Evolutionary conservation across 441 rosid genomes (phyloP).

Genomic region (Kokia cookei): DNA sequence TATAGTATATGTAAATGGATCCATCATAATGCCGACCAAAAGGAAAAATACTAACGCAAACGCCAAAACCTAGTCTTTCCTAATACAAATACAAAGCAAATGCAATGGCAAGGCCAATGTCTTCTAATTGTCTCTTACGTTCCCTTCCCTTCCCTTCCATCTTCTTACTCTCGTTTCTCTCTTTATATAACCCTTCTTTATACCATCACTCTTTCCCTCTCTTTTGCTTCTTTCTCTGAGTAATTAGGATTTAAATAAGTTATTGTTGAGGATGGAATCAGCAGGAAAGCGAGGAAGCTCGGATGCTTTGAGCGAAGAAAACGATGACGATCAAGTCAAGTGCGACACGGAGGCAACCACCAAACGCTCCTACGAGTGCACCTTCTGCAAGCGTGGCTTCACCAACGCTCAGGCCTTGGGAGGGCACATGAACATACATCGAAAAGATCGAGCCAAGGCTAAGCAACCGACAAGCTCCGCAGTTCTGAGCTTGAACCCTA

Average conservation of each 20-base stretch:
- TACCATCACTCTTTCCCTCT: not conserved
- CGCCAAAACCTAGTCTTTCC: conserved; percentile 20
- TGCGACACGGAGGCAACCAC: conserved; percentile 1
- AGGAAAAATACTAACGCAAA: conserved; percentile 17
- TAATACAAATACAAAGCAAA: conserved; percentile 6
- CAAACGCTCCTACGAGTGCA: conserved; percentile 57
- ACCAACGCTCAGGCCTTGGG: conserved; percentile 85
- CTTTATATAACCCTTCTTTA: not conserved
- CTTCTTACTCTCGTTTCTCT: not conserved
- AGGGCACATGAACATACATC: conserved; percentile 79
- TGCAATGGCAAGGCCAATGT: conserved; percentile 24
- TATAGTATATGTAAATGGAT: conserved; percentile 9
- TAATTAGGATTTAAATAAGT: not conserved
- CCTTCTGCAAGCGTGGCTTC: conserved; percentile 76
- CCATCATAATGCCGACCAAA: conserved; percentile 22
- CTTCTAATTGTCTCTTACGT: conserved; percentile 24
- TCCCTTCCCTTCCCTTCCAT: not conserved
- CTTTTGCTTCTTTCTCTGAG: not conserved
- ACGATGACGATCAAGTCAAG: conserved; percentile 18
- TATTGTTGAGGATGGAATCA: conserved; percentile 19
- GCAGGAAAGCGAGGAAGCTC: conserved; percentile 19
- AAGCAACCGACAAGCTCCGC: conserved; percentile 22
- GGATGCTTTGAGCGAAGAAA: conserved; percentile 27
- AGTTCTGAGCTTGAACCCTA: conserved; percentile 15
- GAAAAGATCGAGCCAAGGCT: conserved; percentile 46